These are phyloP conservation scores for Canavalia gladiata DNA, from an alignment of 306 rosid genomes.

Conservation along the genomic window DNA sequence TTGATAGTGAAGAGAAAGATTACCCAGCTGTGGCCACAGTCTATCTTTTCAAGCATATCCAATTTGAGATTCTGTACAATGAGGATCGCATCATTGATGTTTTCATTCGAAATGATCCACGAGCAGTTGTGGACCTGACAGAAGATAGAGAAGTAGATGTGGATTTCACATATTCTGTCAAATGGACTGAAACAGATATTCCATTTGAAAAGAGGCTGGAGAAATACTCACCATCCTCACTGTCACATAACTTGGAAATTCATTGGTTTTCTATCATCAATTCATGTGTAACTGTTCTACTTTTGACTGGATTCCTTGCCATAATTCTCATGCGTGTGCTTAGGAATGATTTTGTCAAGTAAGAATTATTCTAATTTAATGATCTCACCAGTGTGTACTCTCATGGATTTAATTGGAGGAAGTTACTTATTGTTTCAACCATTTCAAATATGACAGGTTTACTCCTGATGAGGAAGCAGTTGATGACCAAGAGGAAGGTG, in stretches of 20 bases:
- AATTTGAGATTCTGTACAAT: constrained; percentile 58
- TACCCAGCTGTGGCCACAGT: constrained; percentile 44
- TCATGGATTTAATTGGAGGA: background rate
- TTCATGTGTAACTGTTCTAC: constrained; percentile 60
- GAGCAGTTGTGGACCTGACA: constrained; percentile 53
- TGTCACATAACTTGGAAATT: constrained; percentile 56
- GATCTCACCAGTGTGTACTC: background rate
- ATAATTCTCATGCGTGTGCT: constrained; percentile 64
- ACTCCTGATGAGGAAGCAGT: constrained; percentile 57
- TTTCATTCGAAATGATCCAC: constrained; percentile 50
- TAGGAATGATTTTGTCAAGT: constrained; percentile 65
- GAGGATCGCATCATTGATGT: constrained; percentile 59
- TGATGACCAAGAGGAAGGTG: constrained; percentile 58
- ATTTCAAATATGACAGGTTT: constrained; percentile 48
- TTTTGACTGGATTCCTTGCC: constrained; percentile 61
- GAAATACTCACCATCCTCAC: constrained; percentile 61
- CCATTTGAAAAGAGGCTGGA: constrained; percentile 65
- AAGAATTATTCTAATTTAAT: constrained; percentile 36
- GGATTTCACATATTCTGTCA: constrained; percentile 63
- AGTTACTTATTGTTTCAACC: background rate
- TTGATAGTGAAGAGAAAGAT: constrained; percentile 54
- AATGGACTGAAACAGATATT: constrained; percentile 59
- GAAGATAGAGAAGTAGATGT: constrained; percentile 55
- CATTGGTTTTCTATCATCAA: constrained; percentile 66
- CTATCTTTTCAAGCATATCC: constrained; percentile 53